Conservation (phyloP, 2,329 filamentous ascomycete genomes). For the Purpureocillium takamizusanense region DNA sequence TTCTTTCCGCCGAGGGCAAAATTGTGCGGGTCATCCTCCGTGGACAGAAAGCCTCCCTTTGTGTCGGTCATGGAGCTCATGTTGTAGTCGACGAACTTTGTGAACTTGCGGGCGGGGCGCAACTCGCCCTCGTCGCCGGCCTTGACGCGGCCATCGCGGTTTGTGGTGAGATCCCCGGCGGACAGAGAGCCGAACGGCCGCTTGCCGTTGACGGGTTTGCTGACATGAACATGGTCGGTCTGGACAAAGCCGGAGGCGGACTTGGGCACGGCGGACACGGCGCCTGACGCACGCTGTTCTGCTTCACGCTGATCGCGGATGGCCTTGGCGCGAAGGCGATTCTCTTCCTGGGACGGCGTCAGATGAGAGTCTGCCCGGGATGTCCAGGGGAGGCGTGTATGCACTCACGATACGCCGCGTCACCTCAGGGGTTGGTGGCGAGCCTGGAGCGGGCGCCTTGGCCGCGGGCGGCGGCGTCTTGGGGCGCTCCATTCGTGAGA, state of each 20-base stretch:
- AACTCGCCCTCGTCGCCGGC: constrained; percentile 42
- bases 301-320: constrained; percentile 66
- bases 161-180: constrained; percentile 34
- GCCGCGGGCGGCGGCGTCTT: constrained; percentile 17
- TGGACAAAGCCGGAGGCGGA: constrained; percentile 63
- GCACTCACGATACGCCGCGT: constrained; percentile 44
- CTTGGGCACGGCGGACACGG: constrained; percentile 31
- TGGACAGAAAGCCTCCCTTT: constrained; percentile 88
- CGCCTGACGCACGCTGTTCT: constrained; percentile 39
- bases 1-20: constrained; percentile 51
- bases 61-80: constrained; percentile 98
- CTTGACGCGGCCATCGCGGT: constrained; percentile 56
- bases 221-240: constrained; percentile 52
- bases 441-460: constrained; percentile 8
- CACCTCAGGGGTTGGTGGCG: constrained; percentile 45
- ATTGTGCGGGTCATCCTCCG: constrained; percentile 85
- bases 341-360: constrained; percentile 60
- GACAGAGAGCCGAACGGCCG: constrained; percentile 60
- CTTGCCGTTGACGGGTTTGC: constrained; percentile 45
- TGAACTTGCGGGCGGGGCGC: constrained; percentile 76
- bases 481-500: constrained; percentile 33
- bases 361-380: neutral
- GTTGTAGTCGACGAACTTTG: constrained; percentile 94
- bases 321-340: constrained; percentile 80
- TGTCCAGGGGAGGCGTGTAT: neutral